phyloP scores from a whole-genome alignment of 139 green algal genomes.

The Zygnema cylindricum region DNA sequence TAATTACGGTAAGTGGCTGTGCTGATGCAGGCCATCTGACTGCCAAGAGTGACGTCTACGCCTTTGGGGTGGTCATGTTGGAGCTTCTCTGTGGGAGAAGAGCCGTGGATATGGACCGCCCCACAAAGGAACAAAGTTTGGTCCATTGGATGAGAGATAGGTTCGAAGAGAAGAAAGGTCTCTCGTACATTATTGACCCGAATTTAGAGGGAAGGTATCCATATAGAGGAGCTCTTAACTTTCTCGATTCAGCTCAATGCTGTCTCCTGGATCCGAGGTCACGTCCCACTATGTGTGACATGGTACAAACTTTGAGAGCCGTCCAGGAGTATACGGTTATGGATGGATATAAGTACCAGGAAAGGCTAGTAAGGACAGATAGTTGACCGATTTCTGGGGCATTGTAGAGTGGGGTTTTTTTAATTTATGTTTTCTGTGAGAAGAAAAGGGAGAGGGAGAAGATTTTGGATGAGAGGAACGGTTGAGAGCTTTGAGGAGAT shows the following conservation, averaged over 20 bases:
- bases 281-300: slow-evolving; percentile 46
- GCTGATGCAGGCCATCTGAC: slow-evolving; percentile 66
- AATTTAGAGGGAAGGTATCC: slow-evolving; percentile 30
- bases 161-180: slow-evolving; percentile 32
- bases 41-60: slow-evolving; percentile 70
- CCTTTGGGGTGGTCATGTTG: slow-evolving; percentile 70
- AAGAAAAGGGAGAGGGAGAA: no score
- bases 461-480: no score
- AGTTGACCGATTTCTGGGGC: no score
- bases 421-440: no score
- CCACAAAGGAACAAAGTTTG: background rate
- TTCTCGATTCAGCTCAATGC: slow-evolving; percentile 10
- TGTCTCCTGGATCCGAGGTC: slow-evolving; percentile 47
- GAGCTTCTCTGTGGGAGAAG: slow-evolving; percentile 67
- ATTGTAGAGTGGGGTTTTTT: no score
- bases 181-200: slow-evolving; percentile 43
- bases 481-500: no score
- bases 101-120: slow-evolving; percentile 31
- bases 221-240: slow-evolving; percentile 48
- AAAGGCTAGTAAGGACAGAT: background rate
- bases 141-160: slow-evolving; percentile 20
- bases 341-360: background rate
- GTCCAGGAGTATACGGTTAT: slow-evolving; percentile 32
- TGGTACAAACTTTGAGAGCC: slow-evolving; percentile 49
- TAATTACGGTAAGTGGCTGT: no score